These are phyloP conservation scores for Naganishia sp. DNA, from an alignment of 1,284 basidiomycete genomes.

Conservation along the genomic window DNA sequence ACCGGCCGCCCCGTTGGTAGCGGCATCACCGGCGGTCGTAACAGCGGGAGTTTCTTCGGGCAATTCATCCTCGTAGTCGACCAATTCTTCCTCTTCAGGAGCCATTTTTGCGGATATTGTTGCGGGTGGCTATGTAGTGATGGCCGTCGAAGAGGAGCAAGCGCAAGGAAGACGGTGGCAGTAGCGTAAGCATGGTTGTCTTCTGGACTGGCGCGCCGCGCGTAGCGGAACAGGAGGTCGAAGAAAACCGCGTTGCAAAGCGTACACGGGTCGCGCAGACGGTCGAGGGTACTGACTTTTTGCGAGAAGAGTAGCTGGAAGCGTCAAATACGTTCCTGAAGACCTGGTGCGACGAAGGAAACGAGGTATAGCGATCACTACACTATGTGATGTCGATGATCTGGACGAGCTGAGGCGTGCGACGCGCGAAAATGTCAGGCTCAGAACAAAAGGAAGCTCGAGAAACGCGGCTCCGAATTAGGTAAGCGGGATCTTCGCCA, in stretches of 20 bases:
- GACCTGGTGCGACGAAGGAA: neutral
- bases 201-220: slow-evolving; percentile 13
- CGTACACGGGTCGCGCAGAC: neutral
- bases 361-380: neutral
- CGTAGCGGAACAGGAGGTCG: slow-evolving; percentile 2
- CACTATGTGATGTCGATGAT: slow-evolving; percentile 17
- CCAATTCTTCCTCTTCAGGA: slow-evolving; percentile 54
- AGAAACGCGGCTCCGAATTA: neutral
- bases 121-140: slow-evolving; percentile 17
- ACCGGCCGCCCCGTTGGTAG: slow-evolving; percentile 61
- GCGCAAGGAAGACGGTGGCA: slow-evolving; percentile 21
- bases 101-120: slow-evolving; percentile 37
- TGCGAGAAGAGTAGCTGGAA: slow-evolving; percentile 16
- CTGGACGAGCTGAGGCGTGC: neutral
- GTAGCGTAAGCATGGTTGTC: slow-evolving; percentile 26
- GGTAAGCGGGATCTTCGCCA: neutral
- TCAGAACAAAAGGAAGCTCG: slow-evolving; percentile 14
- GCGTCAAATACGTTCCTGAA: slow-evolving; percentile 4
- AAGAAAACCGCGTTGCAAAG: slow-evolving; percentile 11
- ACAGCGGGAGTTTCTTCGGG: slow-evolving; percentile 63
- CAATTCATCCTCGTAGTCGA: slow-evolving; percentile 90
- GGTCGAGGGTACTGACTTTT: slow-evolving; percentile 24
- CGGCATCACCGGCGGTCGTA: slow-evolving; percentile 54
- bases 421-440: slow-evolving; percentile 27
- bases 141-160: slow-evolving; percentile 6